Evolutionary conservation across 2,329 filamentous ascomycete genomes (phyloP).

Genomic region (Monascus ruber): DNA sequence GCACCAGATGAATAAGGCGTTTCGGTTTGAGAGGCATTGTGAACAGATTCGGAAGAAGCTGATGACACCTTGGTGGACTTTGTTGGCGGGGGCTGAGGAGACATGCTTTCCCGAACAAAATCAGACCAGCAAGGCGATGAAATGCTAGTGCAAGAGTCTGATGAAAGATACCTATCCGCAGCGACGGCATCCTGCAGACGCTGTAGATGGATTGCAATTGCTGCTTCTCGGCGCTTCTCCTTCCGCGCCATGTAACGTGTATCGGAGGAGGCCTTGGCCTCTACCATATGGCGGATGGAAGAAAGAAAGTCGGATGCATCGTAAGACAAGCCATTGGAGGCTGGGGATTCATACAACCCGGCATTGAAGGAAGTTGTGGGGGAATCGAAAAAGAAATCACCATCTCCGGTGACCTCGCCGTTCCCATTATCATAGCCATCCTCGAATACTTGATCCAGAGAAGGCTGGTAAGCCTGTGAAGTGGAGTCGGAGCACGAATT

Average conservation of each 20-base stretch:
- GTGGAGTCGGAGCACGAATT: conserved; percentile 8
- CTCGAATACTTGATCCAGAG: background rate
- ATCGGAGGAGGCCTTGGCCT: conserved; percentile 27
- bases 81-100: conserved; percentile 11
- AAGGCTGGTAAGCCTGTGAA: conserved; percentile 5
- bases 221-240: conserved; percentile 31
- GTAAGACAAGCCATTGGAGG: conserved; percentile 8
- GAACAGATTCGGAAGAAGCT: conserved; percentile 3
- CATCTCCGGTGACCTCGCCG: no score
- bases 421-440: background rate
- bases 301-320: conserved; percentile 1
- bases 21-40: conserved; percentile 1
- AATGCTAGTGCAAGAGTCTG: conserved; percentile 19
- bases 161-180: conserved; percentile 14
- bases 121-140: conserved; percentile 22
- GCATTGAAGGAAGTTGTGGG: conserved; percentile 3
- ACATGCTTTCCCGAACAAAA: conserved; percentile 15
- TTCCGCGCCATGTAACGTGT: conserved; percentile 23
- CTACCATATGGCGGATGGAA: conserved; percentile 21
- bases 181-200: conserved; percentile 21
- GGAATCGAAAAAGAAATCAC: conserved; percentile 12
- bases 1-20: conserved; percentile 9
- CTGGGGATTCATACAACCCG: background rate
- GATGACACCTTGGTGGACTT: conserved; percentile 12
- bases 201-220: conserved; percentile 31